phyloP scores from a whole-genome alignment of 331 rosid species.

The Erythrophleum ivorense region DNA sequence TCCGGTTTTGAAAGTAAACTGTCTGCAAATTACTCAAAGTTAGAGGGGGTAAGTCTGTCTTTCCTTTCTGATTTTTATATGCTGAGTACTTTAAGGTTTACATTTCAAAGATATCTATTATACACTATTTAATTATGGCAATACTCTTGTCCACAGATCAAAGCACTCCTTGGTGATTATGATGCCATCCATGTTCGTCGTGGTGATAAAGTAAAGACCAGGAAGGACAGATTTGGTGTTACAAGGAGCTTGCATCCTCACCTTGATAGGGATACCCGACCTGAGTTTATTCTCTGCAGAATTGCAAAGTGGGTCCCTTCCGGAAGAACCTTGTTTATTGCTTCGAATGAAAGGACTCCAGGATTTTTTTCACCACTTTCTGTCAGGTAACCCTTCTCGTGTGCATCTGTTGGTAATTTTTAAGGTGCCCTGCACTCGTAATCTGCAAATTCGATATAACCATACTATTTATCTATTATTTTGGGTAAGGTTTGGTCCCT shows the following conservation, averaged over 20 bases:
- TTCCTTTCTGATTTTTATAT: background rate
- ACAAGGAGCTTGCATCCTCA: slow-evolving; percentile 83
- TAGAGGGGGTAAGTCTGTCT: background rate
- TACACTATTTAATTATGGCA: slow-evolving; percentile 12
- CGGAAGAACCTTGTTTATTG: slow-evolving; percentile 83
- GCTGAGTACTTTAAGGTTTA: slow-evolving; percentile 12
- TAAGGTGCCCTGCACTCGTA: background rate
- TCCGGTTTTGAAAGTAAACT: background rate
- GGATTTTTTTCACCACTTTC: slow-evolving; percentile 94
- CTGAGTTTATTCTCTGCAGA: slow-evolving; percentile 78
- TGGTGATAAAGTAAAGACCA: slow-evolving; percentile 89
- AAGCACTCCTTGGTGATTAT: slow-evolving; percentile 63
- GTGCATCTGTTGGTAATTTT: background rate
- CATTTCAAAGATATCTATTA: background rate
- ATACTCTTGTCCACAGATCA: slow-evolving; percentile 50
- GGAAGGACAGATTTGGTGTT: slow-evolving; percentile 89
- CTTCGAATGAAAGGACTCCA: slow-evolving; percentile 85
- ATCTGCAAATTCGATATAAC: background rate
- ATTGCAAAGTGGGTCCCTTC: slow-evolving; percentile 87
- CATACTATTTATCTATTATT: background rate
- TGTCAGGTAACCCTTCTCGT: slow-evolving; percentile 57
- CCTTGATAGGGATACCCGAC: slow-evolving; percentile 92
- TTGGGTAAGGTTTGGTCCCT: background rate
- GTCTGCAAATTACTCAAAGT: background rate
- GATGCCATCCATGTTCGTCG: slow-evolving; percentile 98